Evolutionary conservation across 768 basidiomycete genomes (phyloP).

Genomic region (Termitomyces sp.): DNA sequence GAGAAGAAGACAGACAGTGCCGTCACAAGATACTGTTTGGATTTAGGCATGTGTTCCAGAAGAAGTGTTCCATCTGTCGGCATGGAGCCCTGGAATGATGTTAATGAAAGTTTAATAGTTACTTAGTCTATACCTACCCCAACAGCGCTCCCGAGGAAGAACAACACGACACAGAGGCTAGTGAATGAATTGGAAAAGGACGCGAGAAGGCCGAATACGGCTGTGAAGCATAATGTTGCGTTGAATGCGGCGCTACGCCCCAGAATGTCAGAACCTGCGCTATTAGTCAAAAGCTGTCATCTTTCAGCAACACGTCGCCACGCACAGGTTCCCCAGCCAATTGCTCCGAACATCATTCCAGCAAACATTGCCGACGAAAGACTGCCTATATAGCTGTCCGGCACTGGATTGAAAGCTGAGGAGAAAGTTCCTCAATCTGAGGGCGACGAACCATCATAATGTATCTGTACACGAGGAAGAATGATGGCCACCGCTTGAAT

Average conservation of each 20-base stretch:
- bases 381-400: constrained; percentile 73
- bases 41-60: constrained; percentile 88
- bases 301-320: constrained; percentile 3
- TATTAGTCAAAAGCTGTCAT: neutral
- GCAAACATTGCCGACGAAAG: constrained; percentile 88
- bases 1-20: constrained; percentile 96
- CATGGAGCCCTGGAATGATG: constrained; percentile 73
- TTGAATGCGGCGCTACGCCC: constrained; percentile 93
- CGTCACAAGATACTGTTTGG: constrained; percentile 90
- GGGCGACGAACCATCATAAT: constrained; percentile 62
- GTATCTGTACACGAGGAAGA: constrained; percentile 92
- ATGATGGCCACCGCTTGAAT: constrained; percentile 90
- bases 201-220: constrained; percentile 82
- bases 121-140: constrained; percentile 61
- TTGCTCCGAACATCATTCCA: constrained; percentile 96
- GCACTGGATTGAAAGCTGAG: constrained; percentile 40
- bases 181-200: constrained; percentile 71
- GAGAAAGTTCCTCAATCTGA: neutral
- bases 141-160: constrained; percentile 89
- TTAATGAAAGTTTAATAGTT: neutral
- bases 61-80: constrained; percentile 94
- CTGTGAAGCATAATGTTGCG: constrained; percentile 85
- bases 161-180: constrained; percentile 72
- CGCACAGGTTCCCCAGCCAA: constrained; percentile 90
- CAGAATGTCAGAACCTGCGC: constrained; percentile 75